These are phyloP conservation scores for Diaporthe nobilis DNA, from an alignment of 2,329 filamentous ascomycete species.

Conservation along the genomic window DNA sequence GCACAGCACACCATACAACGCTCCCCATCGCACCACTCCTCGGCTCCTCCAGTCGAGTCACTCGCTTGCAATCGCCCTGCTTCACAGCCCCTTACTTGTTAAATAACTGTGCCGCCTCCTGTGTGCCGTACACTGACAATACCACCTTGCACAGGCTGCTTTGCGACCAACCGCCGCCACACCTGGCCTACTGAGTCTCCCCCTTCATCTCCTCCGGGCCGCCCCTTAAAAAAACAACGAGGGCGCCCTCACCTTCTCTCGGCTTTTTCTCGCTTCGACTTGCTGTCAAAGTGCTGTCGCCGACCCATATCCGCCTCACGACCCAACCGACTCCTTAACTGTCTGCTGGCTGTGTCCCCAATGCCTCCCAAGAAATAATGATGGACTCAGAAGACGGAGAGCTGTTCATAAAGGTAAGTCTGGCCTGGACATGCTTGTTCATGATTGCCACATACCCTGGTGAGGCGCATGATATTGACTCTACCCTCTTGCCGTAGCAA, in stretches of 20 bases:
- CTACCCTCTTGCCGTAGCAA: conserved; percentile 72
- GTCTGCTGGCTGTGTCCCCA: conserved; percentile 44
- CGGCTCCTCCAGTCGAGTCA: conserved; percentile 33
- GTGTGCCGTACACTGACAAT: conserved; percentile 47
- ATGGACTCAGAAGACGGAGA: conserved; percentile 94
- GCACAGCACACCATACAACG: conserved; percentile 37
- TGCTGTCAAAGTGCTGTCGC: conserved; percentile 2
- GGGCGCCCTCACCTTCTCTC: conserved; percentile 36
- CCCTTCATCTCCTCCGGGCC: conserved; percentile 37
- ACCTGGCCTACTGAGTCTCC: conserved; percentile 36
- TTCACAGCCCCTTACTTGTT: conserved; percentile 36
- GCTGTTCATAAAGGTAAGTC: conserved; percentile 85
- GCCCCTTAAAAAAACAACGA: conserved; percentile 23
- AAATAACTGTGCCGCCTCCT: conserved; percentile 38
- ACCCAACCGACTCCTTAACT: conserved; percentile 39
- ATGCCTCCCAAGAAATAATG: conserved; percentile 67
- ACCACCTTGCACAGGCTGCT: conserved; percentile 48
- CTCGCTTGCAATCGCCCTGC: conserved; percentile 31
- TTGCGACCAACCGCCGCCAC: conserved; percentile 46
- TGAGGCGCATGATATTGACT: conserved; percentile 48
- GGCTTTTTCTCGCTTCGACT: conserved; percentile 35
- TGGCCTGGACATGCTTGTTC: background rate
- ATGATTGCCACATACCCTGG: background rate
- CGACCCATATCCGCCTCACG: conserved; percentile 44
- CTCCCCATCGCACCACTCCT: conserved; percentile 27